Percentiles rank a stretch among this genome's conserved stretches.
phyloP scores from a whole-genome alignment of 805 yeast genomes.

The Candida methanosorbosa region DNA sequence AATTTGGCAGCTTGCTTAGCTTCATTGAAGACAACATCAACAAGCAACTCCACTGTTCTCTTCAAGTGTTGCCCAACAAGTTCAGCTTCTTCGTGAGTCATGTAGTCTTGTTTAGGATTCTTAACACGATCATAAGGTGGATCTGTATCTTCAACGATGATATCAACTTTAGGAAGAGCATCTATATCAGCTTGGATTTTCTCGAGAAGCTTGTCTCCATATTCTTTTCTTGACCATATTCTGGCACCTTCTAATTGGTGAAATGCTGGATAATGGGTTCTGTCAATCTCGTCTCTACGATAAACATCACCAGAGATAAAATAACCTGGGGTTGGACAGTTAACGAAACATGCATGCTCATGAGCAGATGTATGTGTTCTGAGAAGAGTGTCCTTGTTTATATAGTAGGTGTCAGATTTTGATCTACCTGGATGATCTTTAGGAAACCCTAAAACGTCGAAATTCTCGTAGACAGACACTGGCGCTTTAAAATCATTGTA shows the following conservation, averaged over 20 bases:
- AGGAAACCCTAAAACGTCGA: constrained; percentile 89
- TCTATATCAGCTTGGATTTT: constrained; percentile 51
- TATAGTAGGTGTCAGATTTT: constrained; percentile 85
- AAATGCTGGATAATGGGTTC: constrained; percentile 94
- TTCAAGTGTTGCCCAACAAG: constrained; percentile 73
- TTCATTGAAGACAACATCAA: constrained; percentile 70
- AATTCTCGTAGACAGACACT: constrained; percentile 76
- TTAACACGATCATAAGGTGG: constrained; percentile 40
- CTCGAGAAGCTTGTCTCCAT: constrained; percentile 25
- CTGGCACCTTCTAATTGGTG: constrained; percentile 98
- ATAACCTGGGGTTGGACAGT: constrained; percentile 70
- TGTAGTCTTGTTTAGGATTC: constrained; percentile 77
- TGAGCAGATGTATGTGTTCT: constrained; percentile 98
- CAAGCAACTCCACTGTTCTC: constrained; percentile 75
- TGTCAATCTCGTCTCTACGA: constrained; percentile 89
- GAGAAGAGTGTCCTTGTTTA: constrained; percentile 62
- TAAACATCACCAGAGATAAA: constrained; percentile 94
- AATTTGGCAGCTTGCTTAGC: constrained; percentile 54
- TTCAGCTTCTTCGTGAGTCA: constrained; percentile 61
- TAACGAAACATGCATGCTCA: constrained; percentile 75
- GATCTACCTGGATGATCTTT: constrained; percentile 89
- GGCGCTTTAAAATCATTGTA: constrained; percentile 77
- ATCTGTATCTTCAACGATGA: constrained; percentile 70
- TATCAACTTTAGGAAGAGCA: constrained; percentile 54
- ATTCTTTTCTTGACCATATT: constrained; percentile 56